These are phyloP conservation scores for Miscanthus sacchariflorus DNA, from an alignment of 202 grass and related monocot genomes.

Conservation along the genomic window DNA sequence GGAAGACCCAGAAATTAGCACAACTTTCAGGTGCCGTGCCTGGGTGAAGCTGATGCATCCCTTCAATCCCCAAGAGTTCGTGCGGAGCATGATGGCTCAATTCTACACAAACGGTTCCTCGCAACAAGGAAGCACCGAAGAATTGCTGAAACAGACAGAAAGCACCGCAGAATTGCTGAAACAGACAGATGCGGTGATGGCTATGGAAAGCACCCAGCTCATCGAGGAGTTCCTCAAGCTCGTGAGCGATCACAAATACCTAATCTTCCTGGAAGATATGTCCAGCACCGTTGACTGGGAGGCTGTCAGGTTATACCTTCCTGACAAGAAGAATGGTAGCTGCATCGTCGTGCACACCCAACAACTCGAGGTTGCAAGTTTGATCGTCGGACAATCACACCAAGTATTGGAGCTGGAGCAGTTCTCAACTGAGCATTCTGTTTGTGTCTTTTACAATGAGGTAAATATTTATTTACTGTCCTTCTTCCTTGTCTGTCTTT, in stretches of 20 bases:
- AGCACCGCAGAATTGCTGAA: too few relatives aligned
- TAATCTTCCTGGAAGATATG: conserved; percentile 18
- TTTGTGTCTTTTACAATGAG: too few relatives aligned
- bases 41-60: background rate
- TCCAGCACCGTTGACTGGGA: background rate
- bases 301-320: background rate
- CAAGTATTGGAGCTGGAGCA: too few relatives aligned
- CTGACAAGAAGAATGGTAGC: background rate
- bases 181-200: background rate
- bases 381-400: too few relatives aligned
- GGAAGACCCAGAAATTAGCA: background rate
- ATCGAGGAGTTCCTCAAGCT: background rate
- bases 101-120: background rate
- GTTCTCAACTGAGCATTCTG: too few relatives aligned
- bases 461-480: too few relatives aligned
- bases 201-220: background rate
- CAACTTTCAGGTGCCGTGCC: background rate
- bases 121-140: background rate
- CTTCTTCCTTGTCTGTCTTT: too few relatives aligned
- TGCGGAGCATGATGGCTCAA: background rate
- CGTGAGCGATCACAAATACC: background rate
- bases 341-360: background rate
- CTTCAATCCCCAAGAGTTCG: background rate
- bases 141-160: too few relatives aligned
- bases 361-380: background rate